Conservation (phyloP, 2,329 filamentous ascomycete species). For the Beauveria sp. region DNA sequence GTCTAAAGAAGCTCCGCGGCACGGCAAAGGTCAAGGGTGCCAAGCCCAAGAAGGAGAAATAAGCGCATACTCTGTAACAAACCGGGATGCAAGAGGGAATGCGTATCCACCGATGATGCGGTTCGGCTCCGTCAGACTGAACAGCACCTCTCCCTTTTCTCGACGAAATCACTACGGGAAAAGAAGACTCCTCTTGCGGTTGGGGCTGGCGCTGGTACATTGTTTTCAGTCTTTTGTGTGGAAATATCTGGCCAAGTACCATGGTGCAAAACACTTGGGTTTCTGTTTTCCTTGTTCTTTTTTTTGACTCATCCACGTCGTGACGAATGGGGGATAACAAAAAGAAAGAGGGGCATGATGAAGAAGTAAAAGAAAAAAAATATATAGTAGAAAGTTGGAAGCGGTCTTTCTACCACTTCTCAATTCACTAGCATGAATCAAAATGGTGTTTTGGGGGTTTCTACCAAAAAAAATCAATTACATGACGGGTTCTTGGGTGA, state of each 20-base stretch:
- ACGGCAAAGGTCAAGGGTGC: conserved; percentile 97
- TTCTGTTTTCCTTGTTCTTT: conserved; percentile 2
- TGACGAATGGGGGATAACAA: not conserved
- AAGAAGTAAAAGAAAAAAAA: conserved; percentile 2
- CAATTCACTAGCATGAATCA: conserved; percentile 35
- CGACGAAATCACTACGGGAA: not conserved
- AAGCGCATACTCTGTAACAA: conserved; percentile 37
- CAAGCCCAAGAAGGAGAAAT: conserved; percentile 91
- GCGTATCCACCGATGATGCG: not conserved
- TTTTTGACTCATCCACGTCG: conserved; percentile 1
- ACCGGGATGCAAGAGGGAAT: conserved; percentile 5
- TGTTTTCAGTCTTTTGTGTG: conserved; percentile 3
- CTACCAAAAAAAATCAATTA: conserved; percentile 22
- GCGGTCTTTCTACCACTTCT: conserved; percentile 15
- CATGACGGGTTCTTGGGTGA: conserved; percentile 7
- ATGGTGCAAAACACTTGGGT: not conserved
- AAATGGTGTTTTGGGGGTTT: conserved; percentile 35
- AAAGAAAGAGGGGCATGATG: not conserved
- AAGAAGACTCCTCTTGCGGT: not conserved
- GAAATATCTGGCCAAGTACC: conserved; percentile 6
- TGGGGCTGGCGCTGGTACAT: conserved; percentile 4
- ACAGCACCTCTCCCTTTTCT: not conserved
- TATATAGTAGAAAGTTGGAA: conserved; percentile 3
- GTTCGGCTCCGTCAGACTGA: not conserved
- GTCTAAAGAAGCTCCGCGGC: conserved; percentile 95